Base-by-base conservation (phyloP, 352 stramenopile genomes). In the Globisporangium parvum region DNA sequence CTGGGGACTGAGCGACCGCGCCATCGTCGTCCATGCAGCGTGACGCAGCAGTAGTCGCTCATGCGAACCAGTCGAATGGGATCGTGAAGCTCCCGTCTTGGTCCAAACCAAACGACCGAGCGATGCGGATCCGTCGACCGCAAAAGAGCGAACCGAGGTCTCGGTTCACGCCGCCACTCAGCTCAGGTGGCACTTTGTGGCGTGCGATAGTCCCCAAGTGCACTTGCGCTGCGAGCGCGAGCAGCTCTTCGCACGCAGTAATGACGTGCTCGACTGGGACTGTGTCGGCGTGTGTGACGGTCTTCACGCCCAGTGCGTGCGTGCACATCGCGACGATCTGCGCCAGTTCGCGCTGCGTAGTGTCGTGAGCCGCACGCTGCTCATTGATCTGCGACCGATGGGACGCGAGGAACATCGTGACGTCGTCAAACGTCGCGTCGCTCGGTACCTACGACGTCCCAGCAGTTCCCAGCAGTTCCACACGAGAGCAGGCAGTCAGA, bases 31-130 rank as follows among this genome's bases (percentile, higher is more conserved):
- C 9, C 24, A 51, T 5, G 5, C 42, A 24, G 23, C 6, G 11
- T 28, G 23, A 48, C n/a, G 18, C 40, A 2, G 12, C 3, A 44
- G 14, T 20, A 44, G 14, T 44, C 39, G 31, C 6, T 47, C 41
- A 74, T 26, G 23, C 24, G 28, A 58, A 39, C 69, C 66, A 72
- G 35, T 77, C 66, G 11, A 66, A 40, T 21, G 69, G 69, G n/a
- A 77, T 41, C 35, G 63, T 71, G 57, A 73, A 73, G 23, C 65
- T 18, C 18, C 69, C 69, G 45, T 82, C 73, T 35, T 79, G 73
- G 15, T 66, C 68, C 21, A 80, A 41, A 24, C 73, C 73, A 46
- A 67, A 82, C 12, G 55, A 63, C 26, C 66, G 65, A 41, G 42
- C 60, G 49, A 80, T 75, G 37, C 68, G 62, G 2, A 82, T 52